Evolutionary conservation across 2,329 filamentous ascomycete species (phyloP), one percentile per base, ranked within the genome.

Genomic region (Orbilia brochopaga): DNA sequence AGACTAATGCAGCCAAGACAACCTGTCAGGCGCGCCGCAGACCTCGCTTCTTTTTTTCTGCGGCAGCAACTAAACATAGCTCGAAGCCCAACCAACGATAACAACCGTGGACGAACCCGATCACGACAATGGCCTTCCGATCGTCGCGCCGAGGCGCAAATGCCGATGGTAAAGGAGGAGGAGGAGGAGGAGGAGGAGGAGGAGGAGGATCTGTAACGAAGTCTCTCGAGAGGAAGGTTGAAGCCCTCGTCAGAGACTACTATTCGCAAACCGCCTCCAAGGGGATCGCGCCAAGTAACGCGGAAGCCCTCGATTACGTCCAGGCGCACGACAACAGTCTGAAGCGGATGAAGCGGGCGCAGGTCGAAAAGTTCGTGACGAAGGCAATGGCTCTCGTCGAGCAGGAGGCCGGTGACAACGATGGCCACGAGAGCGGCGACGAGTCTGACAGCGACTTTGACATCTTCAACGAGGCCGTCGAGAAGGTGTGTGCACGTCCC

Each of bases 311-410:
- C 78, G 88, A 92, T 42, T 86, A 85, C 67, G 91, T 97, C 73
- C 90, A 74, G 27, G 44, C 69, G 48, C 62, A 40, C 35, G 76
- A 76, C 42, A 70, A 66, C 24, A 58, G 54, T 59, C 80, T 97
- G 21, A 91, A 90, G 74, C 84, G 94, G 21, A 87, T 90, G 75
- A 91, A 91, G 42, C 96, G 94, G 79, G 88, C 87, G 72, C 83
- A 89, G 0, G 81, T 97, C 0, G 90, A 96, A 78, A 90, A 94
- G 74, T 72, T 61, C 11, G 60, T 72, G 27, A 62, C 44, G 10
- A 70, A 66, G 56, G 67, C 65, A 24, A 61, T 74, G 50, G 66
- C 64, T 30, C 40, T 72, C 35, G 69, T 75, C 66, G 56, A 58
- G 23, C 46, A 69, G 44, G 64, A 55, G 23, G 11, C 32, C 50